Base-by-base conservation (phyloP, 257 asterid species). In the Parsonsia alboflavescens region DNA sequence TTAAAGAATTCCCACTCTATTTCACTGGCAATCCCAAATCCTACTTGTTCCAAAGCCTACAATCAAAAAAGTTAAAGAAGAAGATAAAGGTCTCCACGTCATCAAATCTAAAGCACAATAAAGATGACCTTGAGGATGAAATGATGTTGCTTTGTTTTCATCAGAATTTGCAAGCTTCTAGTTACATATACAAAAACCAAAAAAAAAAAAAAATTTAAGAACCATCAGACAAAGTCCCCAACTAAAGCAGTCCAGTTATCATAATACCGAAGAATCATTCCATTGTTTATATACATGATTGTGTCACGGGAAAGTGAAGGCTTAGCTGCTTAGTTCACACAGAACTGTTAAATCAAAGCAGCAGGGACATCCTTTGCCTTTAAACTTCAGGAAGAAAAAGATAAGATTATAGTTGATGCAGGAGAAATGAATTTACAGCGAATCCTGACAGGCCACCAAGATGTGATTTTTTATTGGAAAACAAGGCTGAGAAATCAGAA, bases 1-100 rank as follows among this genome's bases (percentile, higher is more conserved):
- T 90, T 91, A 73, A 66, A 74, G 78, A 90, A 81, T 58, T 68
- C 86, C 98, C 96, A 94, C 79, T 85, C 86, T 16, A 79, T 72
- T 62, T 74, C 84, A 26, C 74, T 58, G 75, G 76, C 76, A 69
- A 79, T 78, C 58, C 74, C 91, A 72, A 79, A 78, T 70, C 85
- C 95, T 56, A 85, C 80, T 82, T 80, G 84, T 64, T 72, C 82
- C 71, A 91, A 78, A 79, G 85, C 89, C 97, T 91, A 72, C 87
- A 80, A 82, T 8, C 58, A 76, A 63, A 80, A 77, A 49, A 84
- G 73, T 68, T 21, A 56, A 64, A 61, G 75, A 78, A 46, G 24
- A 19, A 33, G 53, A 62, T 24, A 57, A 73, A 17, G 4, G 36
- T 16, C 56, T 46, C n/a, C 33, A 4, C 4, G 17, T 73, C 7